Evolutionary conservation across 148 eudicot genomes (phyloP).

Genomic region (Hydrangea macrophylla): DNA sequence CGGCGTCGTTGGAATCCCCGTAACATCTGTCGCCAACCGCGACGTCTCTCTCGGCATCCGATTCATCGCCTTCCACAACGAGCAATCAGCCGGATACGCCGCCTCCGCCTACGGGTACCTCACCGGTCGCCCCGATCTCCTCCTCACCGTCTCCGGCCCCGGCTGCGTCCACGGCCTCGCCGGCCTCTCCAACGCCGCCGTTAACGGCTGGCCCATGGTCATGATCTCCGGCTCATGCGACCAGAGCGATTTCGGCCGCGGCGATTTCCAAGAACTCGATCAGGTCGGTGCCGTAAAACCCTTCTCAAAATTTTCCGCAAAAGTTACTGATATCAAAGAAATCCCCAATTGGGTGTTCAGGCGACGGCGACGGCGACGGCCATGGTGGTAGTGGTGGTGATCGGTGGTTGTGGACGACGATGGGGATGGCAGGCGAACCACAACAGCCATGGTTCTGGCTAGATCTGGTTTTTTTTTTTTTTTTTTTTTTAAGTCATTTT

Average conservation of each 20-base stretch:
- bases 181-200: conserved; percentile 80
- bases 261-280: conserved; percentile 96
- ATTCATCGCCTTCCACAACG: conserved; percentile 98
- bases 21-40: conserved; percentile 75
- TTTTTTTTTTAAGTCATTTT: too few relatives aligned
- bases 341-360: conserved; percentile 49
- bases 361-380: too few relatives aligned
- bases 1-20: conserved; percentile 98
- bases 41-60: conserved; percentile 73
- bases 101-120: conserved; percentile 94
- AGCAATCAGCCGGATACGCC: conserved; percentile 97
- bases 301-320: conserved; percentile 62
- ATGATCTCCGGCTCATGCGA: conserved; percentile 86
- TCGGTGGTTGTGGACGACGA: too few relatives aligned
- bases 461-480: too few relatives aligned
- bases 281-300: conserved; percentile 68
- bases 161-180: conserved; percentile 97
- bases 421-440: too few relatives aligned
- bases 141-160: conserved; percentile 94
- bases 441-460: too few relatives aligned
- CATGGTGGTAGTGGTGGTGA: too few relatives aligned
- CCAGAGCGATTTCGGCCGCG: conserved; percentile 58
- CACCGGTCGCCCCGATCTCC: conserved; percentile 75
- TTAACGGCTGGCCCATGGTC: conserved; percentile 73
- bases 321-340: conserved; percentile 36